A percentile compares a stretch with the other conserved stretches of the same genome.
phyloP scores from a whole-genome alignment of 768 basidiomycete genomes.

The Leccinum sublutescens region DNA sequence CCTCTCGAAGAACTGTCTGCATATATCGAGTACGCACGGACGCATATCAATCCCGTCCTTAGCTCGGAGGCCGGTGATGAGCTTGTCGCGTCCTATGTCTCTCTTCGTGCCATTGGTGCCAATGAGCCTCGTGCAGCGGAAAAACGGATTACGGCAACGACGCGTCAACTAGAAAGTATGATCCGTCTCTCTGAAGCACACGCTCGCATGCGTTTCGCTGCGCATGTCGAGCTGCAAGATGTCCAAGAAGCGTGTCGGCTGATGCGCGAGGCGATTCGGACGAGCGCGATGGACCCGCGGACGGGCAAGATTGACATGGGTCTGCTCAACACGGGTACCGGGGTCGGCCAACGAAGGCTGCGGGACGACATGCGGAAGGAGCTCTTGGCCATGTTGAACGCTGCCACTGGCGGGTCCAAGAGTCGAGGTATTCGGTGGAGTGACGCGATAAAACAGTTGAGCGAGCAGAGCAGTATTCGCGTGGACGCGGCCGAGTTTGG shows the following conservation, averaged over 20 bases:
- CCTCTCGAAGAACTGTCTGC: conserved; percentile 88
- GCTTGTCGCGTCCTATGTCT: conserved; percentile 87
- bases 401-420: conserved; percentile 42
- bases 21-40: conserved; percentile 91
- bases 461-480: conserved; percentile 80
- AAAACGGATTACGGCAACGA: conserved; percentile 96
- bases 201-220: conserved; percentile 91
- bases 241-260: conserved; percentile 91
- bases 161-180: conserved; percentile 95
- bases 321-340: conserved; percentile 90
- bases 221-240: conserved; percentile 82
- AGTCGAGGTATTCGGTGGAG: conserved; percentile 71
- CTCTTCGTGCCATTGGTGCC: conserved; percentile 86
- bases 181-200: conserved; percentile 96
- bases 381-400: conserved; percentile 62
- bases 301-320: conserved; percentile 99
- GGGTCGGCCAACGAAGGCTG: conserved; percentile 79
- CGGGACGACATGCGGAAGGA: conserved; percentile 90
- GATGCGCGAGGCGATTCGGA: conserved; percentile 95
- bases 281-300: conserved; percentile 91
- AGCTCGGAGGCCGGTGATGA: conserved; percentile 82
- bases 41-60: conserved; percentile 80
- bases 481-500: conserved; percentile 80
- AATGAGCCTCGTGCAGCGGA: conserved; percentile 84
- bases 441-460: conserved; percentile 76